Evolutionary conservation across 495 filamentous ascomycete species (phyloP).

Genomic region (Aspergillus sclerotioniger): DNA sequence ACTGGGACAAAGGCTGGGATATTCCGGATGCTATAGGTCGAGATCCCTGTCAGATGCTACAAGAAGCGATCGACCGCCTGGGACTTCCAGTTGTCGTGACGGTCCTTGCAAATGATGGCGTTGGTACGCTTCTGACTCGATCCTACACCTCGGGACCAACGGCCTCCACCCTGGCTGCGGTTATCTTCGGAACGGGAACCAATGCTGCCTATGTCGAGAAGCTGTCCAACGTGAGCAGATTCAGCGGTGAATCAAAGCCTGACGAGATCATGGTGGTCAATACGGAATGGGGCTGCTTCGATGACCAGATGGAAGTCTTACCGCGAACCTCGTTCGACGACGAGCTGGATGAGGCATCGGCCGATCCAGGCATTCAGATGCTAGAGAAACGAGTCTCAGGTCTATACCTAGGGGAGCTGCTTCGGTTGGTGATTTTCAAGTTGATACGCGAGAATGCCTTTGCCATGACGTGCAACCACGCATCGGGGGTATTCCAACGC

Average conservation of each 20-base stretch:
- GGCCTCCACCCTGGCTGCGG: slow-evolving; percentile 13
- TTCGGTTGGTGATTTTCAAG: slow-evolving; percentile 11
- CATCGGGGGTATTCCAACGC: not conserved
- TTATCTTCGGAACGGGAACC: slow-evolving; percentile 37
- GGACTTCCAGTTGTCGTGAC: slow-evolving; percentile 18
- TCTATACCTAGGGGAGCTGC: slow-evolving; percentile 11
- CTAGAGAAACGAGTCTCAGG: slow-evolving; percentile 12
- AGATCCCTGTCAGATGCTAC: slow-evolving; percentile 22
- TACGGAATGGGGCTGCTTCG: slow-evolving; percentile 30
- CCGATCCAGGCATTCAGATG: slow-evolving; percentile 6
- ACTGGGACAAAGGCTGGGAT: slow-evolving; percentile 28
- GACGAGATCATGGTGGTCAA: slow-evolving; percentile 26
- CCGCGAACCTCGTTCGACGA: slow-evolving; percentile 12
- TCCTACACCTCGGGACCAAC: slow-evolving; percentile 19
- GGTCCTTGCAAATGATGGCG: slow-evolving; percentile 23
- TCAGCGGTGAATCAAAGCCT: not conserved
- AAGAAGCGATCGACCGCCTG: slow-evolving; percentile 20
- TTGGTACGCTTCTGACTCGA: slow-evolving; percentile 21
- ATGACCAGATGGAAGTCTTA: slow-evolving; percentile 24
- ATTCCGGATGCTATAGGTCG: slow-evolving; percentile 22
- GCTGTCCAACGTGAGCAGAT: slow-evolving; percentile 15
- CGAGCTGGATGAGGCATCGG: slow-evolving; percentile 1
- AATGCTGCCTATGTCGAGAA: slow-evolving; percentile 39
- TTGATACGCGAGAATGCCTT: not conserved
- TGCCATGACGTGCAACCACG: not conserved